Percentiles rank a stretch among this genome's conserved stretches.
phyloP scores from a whole-genome alignment of 2,329 filamentous ascomycete genomes.

The Aspergillus felis region DNA sequence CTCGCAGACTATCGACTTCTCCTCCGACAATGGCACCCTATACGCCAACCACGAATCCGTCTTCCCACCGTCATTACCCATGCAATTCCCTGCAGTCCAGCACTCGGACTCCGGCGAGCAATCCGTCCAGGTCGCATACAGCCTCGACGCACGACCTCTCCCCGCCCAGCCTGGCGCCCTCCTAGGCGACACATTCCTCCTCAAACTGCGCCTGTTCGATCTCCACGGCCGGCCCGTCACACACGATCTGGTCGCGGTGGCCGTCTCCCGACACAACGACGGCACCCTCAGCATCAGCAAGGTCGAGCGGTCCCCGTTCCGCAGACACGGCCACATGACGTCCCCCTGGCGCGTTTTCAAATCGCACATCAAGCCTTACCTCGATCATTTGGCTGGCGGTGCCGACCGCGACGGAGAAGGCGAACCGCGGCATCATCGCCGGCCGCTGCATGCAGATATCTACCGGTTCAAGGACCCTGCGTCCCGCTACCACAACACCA shows the following conservation, averaged over 20 bases:
- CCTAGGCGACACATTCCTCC: slow-evolving; percentile 16
- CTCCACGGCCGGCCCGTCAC: slow-evolving; percentile 22
- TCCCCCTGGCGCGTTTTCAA: background rate
- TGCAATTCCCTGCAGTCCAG: slow-evolving; percentile 24
- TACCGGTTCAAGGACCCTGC: slow-evolving; percentile 8
- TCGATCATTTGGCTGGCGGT: background rate
- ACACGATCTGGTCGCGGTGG: slow-evolving; percentile 25
- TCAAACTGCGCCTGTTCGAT: slow-evolving; percentile 23
- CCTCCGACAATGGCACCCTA: slow-evolving; percentile 24
- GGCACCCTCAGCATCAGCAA: slow-evolving; percentile 24
- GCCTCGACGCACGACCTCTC: slow-evolving; percentile 21
- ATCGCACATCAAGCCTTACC: background rate
- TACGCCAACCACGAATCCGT: slow-evolving; percentile 26
- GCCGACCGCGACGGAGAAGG: background rate
- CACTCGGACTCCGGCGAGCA: slow-evolving; percentile 12
- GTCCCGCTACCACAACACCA: slow-evolving; percentile 16
- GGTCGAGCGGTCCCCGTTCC: slow-evolving; percentile 20
- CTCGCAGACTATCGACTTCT: slow-evolving; percentile 24
- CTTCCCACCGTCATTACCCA: slow-evolving; percentile 25
- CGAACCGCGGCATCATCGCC: slow-evolving; percentile 6
- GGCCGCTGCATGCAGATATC: slow-evolving; percentile 16
- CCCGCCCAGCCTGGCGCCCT: slow-evolving; percentile 12
- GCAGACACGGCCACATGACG: slow-evolving; percentile 2
- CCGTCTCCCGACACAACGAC: slow-evolving; percentile 22
- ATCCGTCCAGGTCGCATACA: slow-evolving; percentile 19